Base-by-base conservation (phyloP, 2,329 filamentous ascomycete genomes). In the Samsoniella hepiali region DNA sequence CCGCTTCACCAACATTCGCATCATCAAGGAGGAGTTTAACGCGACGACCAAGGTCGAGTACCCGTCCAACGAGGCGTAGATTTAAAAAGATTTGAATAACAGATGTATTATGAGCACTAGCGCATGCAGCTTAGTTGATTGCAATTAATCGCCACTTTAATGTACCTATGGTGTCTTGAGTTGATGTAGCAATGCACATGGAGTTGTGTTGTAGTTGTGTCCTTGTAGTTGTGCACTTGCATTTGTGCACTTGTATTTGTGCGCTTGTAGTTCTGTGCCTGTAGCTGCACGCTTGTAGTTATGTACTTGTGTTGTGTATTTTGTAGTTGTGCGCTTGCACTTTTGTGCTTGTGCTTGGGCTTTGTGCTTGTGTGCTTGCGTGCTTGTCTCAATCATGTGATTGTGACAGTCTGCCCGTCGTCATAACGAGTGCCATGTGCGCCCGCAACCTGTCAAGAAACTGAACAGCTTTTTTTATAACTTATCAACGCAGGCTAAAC, bases 21-120 rank as follows among this genome's bases (percentile, higher is more conserved):
- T 84, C 50, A 83, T 91, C 71, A 91, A 91, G 84, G 90, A 93
- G 81, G 90, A 92, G 79, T 93, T 91, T 70, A 77, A 79, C 65
- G 78, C 85, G 3, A 88, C 85, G 40, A 82, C 82, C 40, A 80
- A 82, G 74, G 87, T 92, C 38, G 74, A 74, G 59, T 93, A 93
- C 74, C 87, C 88, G 27, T 91, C 88, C 77, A 92, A 92, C 74
- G 87, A 88, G 75, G 76, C 81, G 27, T 87, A 74, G 73, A 58
- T 64, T 53, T 38, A 53, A 29, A 58, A 54, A 42, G 51, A 57
- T 51, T 44, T 58, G 45, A 31, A 57, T 17, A n/a, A 3, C 27
- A 51, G 34, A 66, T 50, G 45, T 54, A 62, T 54, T 45, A 62
- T 62, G 60, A 63, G 53, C 42, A 55, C 45, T 63, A 61, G 57